Percentiles rank a stretch among this genome's conserved stretches.
These are phyloP conservation scores for Alternaria sp. DNA, from an alignment of 2,329 filamentous ascomycete species.

Conservation along the genomic window DNA sequence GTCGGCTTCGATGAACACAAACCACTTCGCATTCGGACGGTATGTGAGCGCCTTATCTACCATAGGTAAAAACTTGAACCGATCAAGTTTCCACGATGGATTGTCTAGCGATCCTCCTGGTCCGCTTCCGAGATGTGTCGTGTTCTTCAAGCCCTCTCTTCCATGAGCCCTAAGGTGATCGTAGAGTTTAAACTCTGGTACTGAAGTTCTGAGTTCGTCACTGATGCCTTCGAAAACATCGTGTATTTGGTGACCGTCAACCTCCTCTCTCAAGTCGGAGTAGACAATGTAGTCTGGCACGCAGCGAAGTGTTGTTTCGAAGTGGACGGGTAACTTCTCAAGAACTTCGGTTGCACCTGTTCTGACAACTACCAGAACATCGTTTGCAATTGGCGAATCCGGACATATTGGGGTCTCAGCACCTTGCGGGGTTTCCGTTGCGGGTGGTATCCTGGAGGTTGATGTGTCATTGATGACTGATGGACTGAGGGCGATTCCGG, in stretches of 20 bases:
- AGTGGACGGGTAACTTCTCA: conserved; percentile 57
- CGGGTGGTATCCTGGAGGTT: not conserved
- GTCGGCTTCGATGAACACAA: conserved; percentile 64
- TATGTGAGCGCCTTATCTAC: conserved; percentile 34
- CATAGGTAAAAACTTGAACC: conserved; percentile 45
- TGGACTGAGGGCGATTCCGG: not conserved
- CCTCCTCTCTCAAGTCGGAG: conserved; percentile 41
- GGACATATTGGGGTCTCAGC: not conserved
- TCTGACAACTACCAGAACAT: conserved; percentile 62
- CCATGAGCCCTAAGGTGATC: conserved; percentile 36
- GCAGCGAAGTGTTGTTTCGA: conserved; percentile 43
- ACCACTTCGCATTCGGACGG: conserved; percentile 60
- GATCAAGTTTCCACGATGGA: conserved; percentile 37
- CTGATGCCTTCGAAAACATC: conserved; percentile 39
- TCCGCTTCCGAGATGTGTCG: conserved; percentile 22
- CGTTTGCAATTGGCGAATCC: conserved; percentile 17
- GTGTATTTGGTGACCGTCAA: conserved; percentile 30
- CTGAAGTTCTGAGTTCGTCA: conserved; percentile 25
- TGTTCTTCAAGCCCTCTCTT: conserved; percentile 23
- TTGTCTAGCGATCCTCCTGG: conserved; percentile 11
- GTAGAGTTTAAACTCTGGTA: conserved; percentile 43
- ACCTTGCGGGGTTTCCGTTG: not conserved
- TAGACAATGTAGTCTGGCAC: conserved; percentile 41
- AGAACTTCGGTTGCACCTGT: conserved; percentile 63
- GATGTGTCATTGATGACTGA: not conserved